These are phyloP conservation scores for Zizania palustris DNA, from an alignment of 202 grass and related monocot species.

Conservation along the genomic window DNA sequence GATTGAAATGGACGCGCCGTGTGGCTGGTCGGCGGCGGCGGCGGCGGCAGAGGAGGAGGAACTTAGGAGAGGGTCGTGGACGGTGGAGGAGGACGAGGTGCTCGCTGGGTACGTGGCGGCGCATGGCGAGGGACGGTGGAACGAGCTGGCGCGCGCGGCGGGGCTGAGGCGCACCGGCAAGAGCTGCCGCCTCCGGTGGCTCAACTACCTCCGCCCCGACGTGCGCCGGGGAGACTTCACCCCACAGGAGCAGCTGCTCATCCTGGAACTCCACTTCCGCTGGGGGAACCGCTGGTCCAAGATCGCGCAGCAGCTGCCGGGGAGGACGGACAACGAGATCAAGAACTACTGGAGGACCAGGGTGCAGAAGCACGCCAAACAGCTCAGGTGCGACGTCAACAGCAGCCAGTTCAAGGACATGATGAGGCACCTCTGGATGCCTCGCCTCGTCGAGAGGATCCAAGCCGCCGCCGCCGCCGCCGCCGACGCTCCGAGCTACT, in stretches of 20 bases:
- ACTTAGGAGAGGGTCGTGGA: constrained; percentile 74
- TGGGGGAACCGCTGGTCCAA: constrained; percentile 93
- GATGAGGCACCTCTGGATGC: constrained; percentile 80
- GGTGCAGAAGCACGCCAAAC: constrained; percentile 97
- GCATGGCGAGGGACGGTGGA: constrained; percentile 85
- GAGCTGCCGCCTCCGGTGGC: constrained; percentile 92
- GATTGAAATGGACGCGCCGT: constrained; percentile 21
- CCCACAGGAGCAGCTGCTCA: constrained; percentile 76
- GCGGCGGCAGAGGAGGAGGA: background rate
- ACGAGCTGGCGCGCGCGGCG: constrained; percentile 58
- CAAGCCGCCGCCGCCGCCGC: constrained; percentile 49
- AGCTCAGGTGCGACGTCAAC: constrained; percentile 83
- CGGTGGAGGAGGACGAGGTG: constrained; percentile 69
- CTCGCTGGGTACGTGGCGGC: constrained; percentile 56
- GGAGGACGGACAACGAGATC: constrained; percentile 88
- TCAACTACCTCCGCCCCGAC: constrained; percentile 85
- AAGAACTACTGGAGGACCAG: constrained; percentile 95
- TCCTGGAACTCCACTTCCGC: constrained; percentile 81
- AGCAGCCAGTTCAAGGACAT: constrained; percentile 79
- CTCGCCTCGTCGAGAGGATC: constrained; percentile 82
- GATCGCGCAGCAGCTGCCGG: constrained; percentile 72
- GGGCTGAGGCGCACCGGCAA: constrained; percentile 80
- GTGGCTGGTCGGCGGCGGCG: background rate
- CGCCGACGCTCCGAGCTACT: background rate
- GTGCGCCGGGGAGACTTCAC: constrained; percentile 70